phyloP scores from a whole-genome alignment of 2,329 filamentous ascomycete species.

The Metarhizium robertsii region DNA sequence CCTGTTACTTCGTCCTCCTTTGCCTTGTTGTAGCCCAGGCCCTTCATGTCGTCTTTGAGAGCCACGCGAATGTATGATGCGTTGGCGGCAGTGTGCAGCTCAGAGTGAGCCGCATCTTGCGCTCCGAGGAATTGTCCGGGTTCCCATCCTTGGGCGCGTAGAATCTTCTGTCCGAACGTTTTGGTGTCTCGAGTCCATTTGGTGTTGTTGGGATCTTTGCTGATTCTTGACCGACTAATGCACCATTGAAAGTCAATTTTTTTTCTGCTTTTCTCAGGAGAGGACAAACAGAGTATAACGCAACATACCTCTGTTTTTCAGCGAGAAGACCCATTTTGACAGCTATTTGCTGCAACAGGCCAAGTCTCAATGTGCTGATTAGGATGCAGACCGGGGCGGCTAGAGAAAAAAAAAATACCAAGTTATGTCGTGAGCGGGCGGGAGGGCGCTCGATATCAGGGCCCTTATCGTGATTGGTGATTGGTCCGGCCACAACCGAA shows the following conservation, averaged over 20 bases:
- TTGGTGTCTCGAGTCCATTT: conserved; percentile 77
- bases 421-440: background rate
- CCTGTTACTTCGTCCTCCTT: conserved; percentile 74
- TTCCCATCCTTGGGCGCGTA: conserved; percentile 82
- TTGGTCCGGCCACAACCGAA: background rate
- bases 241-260: conserved; percentile 7
- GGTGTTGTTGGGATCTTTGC: conserved; percentile 90
- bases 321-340: conserved; percentile 26
- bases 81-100: conserved; percentile 70
- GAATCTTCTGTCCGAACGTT: conserved; percentile 82
- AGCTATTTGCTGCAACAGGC: conserved; percentile 1
- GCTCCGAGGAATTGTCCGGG: conserved; percentile 78
- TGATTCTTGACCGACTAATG: conserved; percentile 53
- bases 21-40: conserved; percentile 72
- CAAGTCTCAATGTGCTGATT: background rate
- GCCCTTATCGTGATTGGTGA: background rate
- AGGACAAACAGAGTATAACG: too few relatives aligned
- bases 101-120: conserved; percentile 63
- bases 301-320: conserved; percentile 21
- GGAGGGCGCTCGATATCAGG: background rate
- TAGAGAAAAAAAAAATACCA: background rate
- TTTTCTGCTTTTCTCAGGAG: background rate
- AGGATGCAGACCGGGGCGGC: background rate
- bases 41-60: conserved; percentile 85
- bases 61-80: conserved; percentile 76